Evolutionary conservation across 1,139 yeast genomes (phyloP).

Genomic region (Candida frijolesensis): DNA sequence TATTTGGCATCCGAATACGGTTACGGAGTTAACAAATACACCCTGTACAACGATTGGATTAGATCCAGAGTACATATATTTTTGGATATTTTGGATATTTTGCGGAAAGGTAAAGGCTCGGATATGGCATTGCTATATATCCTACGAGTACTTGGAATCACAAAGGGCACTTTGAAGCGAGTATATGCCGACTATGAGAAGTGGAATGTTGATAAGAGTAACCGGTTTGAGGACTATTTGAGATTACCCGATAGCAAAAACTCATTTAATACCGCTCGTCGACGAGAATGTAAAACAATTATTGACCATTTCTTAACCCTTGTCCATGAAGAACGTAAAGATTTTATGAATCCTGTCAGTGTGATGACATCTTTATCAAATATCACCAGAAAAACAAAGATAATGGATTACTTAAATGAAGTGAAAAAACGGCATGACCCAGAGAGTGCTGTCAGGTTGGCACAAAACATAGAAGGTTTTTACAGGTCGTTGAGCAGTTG

Average conservation of each 20-base stretch:
- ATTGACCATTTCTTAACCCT: constrained; percentile 15
- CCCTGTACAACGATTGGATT: constrained; percentile 56
- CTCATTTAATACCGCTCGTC: constrained; percentile 4
- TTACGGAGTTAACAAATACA: constrained; percentile 44
- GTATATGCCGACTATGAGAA: constrained; percentile 3
- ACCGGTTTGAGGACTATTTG: constrained; percentile 21
- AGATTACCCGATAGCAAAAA: neutral
- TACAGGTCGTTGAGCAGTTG: constrained; percentile 27
- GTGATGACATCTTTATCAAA: constrained; percentile 23
- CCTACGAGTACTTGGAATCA: constrained; percentile 22
- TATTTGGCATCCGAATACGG: constrained; percentile 41
- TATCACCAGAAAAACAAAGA: constrained; percentile 23
- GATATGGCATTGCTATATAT: constrained; percentile 37
- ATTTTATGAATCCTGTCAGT: constrained; percentile 16
- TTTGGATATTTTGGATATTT: constrained; percentile 50
- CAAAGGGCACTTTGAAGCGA: constrained; percentile 1
- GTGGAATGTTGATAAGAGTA: constrained; percentile 9
- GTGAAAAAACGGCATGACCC: neutral
- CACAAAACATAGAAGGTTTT: constrained; percentile 27
- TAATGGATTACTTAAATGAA: constrained; percentile 26
- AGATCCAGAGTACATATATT: constrained; percentile 51
- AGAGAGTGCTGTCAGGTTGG: constrained; percentile 18
- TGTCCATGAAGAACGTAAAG: constrained; percentile 17
- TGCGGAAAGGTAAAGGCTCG: constrained; percentile 31
- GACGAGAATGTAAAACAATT: neutral